Evolutionary conservation across 1,284 basidiomycete species (phyloP), one percentile per base, ranked within the genome.

Genomic region (Anthracocystis panici-leucophaei): DNA sequence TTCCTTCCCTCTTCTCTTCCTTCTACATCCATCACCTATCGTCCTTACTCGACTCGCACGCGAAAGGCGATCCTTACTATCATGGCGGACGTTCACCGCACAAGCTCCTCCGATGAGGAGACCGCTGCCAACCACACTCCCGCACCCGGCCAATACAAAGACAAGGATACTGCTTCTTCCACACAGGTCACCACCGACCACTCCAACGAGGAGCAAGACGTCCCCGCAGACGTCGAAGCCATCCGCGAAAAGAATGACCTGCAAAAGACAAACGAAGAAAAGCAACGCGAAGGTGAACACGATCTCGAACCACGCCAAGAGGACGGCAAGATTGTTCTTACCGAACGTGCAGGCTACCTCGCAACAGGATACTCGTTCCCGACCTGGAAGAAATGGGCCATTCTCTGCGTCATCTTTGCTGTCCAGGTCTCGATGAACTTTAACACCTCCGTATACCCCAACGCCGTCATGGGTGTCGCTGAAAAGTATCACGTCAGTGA

Each of bases 371-470:
- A 75, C 55, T 63, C 65, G 40, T 83, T 62, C 61, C 76, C 85
- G 0, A 67, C 84, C 0, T 74, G 78, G 65, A 86, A 85, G 60
- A 87, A 86, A 53, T 87, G 86, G 86, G 52, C 64, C n/a, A 82
- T 84, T 21, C 77, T 86, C n/a, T 74, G 62, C 51, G 85, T 86
- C 60, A 86, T 87, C 64, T 86, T 86, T 61, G 58, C 82, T 54
- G 83, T 86, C 6, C 85, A 86, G 59, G 71, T 84, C n/a, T 79
- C 76, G 58, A 84, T 86, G 82, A 86, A 86, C 76, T 82, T 85
- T 63, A 86, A 86, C 68, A 84, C 85, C 18, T 81, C 82, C 29
- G 75, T 86, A 9, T 86, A 82, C 61, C 78, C 83, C 11, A 86
- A 85, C 56, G 86, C 82, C 2, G 73, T 85, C 31, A 40, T 27